Conservation (phyloP, 352 stramenopile species). For the Globisporangium yorkense region DNA sequence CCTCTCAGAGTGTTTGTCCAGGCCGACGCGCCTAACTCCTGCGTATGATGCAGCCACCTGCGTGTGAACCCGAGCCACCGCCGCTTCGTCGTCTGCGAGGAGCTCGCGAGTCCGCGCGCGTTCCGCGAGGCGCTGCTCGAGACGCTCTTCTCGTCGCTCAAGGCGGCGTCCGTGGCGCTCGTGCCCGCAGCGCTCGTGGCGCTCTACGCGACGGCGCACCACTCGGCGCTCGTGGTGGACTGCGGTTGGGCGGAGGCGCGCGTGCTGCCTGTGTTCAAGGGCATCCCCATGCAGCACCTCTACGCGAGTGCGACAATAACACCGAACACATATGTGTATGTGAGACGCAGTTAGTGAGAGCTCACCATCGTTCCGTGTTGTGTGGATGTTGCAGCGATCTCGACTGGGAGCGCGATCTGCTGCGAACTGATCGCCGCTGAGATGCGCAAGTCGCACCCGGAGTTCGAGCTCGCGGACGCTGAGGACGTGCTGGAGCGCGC, state of each 20-base stretch:
- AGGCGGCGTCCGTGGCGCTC: conserved; percentile 58
- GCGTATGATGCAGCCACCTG: conserved; percentile 28
- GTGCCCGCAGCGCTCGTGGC: conserved; percentile 58
- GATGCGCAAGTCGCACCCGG: conserved; percentile 11
- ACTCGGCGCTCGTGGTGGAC: conserved; percentile 76
- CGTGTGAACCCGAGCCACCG: conserved; percentile 70
- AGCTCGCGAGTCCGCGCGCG: conserved; percentile 53
- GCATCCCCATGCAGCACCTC: conserved; percentile 63
- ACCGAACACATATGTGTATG: not conserved
- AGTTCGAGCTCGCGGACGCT: conserved; percentile 19
- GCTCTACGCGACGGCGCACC: conserved; percentile 66
- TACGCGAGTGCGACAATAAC: conserved; percentile 42
- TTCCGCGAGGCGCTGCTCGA: conserved; percentile 60
- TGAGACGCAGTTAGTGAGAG: not conserved
- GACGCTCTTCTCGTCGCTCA: conserved; percentile 57
- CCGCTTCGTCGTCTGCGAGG: conserved; percentile 75
- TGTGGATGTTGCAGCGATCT: conserved; percentile 23
- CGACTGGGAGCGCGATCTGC: conserved; percentile 36
- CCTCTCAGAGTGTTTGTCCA: not conserved
- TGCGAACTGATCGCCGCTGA: conserved; percentile 32
- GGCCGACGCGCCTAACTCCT: not conserved
- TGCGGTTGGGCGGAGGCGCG: conserved; percentile 71
- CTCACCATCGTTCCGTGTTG: not conserved
- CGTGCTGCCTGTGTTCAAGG: conserved; percentile 75
- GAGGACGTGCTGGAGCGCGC: conserved; percentile 72